Conservation (phyloP, 2,329 filamentous ascomycete species). For the Botryotinia calthae region DNA sequence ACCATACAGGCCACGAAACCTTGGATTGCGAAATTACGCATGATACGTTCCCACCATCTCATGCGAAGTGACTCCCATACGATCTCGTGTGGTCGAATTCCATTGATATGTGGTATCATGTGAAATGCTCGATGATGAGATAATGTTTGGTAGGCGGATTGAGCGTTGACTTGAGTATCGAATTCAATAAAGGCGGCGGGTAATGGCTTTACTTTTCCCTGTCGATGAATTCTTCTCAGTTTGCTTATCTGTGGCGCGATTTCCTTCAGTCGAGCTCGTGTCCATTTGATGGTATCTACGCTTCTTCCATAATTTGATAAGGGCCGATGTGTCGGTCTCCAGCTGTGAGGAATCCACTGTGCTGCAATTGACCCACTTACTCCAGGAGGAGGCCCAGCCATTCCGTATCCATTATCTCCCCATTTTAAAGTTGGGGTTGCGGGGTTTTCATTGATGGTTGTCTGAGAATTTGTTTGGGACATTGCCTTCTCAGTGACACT, state of each 20-base stretch:
- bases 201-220: slow-evolving; percentile 51
- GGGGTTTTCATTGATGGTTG: neutral
- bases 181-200: slow-evolving; percentile 67
- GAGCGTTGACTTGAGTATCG: slow-evolving; percentile 57
- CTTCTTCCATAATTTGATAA: slow-evolving; percentile 40
- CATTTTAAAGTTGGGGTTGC: slow-evolving; percentile 3
- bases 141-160: slow-evolving; percentile 62
- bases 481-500: slow-evolving; percentile 14
- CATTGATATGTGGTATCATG: slow-evolving; percentile 63
- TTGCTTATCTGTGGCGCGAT: slow-evolving; percentile 37
- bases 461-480: neutral
- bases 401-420: slow-evolving; percentile 25
- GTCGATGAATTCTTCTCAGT: slow-evolving; percentile 39
- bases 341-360: slow-evolving; percentile 38
- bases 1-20: slow-evolving; percentile 56
- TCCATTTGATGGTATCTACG: slow-evolving; percentile 42
- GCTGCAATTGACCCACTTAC: slow-evolving; percentile 40
- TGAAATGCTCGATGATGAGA: slow-evolving; percentile 61
- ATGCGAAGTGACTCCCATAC: slow-evolving; percentile 66
- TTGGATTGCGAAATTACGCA: slow-evolving; percentile 51
- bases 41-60: slow-evolving; percentile 59
- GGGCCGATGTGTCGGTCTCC: slow-evolving; percentile 39
- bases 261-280: slow-evolving; percentile 37
- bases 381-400: slow-evolving; percentile 31
- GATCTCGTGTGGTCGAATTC: slow-evolving; percentile 59